phyloP scores from a whole-genome alignment of 768 basidiomycete species.

The Hortiboletus flavorubellus region DNA sequence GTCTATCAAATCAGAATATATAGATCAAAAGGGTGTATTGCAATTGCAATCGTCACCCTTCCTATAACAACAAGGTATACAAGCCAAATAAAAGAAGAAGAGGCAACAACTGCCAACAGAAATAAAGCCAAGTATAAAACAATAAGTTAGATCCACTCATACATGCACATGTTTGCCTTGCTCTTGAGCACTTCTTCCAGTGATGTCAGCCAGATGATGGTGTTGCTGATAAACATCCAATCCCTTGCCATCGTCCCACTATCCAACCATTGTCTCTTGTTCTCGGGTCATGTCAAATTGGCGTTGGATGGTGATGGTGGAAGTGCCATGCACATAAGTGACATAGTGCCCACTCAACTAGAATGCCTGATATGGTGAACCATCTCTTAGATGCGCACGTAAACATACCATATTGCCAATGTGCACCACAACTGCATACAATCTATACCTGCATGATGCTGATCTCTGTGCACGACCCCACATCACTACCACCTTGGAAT shows the following conservation, averaged over 20 bases:
- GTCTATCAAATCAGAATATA: too few relatives aligned
- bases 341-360: conserved; percentile 90
- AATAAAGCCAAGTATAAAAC: neutral
- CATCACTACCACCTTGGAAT: conserved; percentile 33
- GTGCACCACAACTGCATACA: conserved; percentile 84
- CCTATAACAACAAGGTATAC: too few relatives aligned
- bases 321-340: conserved; percentile 77
- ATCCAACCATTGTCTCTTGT: conserved; percentile 8
- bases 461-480: conserved; percentile 25
- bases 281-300: neutral
- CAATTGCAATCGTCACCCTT: too few relatives aligned
- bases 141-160: conserved; percentile 59
- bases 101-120: too few relatives aligned
- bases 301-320: conserved; percentile 35
- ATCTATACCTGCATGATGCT: conserved; percentile 54
- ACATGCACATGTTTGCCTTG: conserved; percentile 94
- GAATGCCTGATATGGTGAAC: neutral
- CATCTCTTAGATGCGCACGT: neutral
- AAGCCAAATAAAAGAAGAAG: too few relatives aligned
- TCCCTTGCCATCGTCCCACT: conserved; percentile 37
- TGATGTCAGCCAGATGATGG: conserved; percentile 72
- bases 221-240: conserved; percentile 95
- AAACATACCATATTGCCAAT: conserved; percentile 75
- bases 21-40: too few relatives aligned
- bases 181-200: conserved; percentile 88